Evolutionary conservation across 306 rosid species (phyloP).

Genomic region (Cucumis hystrix): DNA sequence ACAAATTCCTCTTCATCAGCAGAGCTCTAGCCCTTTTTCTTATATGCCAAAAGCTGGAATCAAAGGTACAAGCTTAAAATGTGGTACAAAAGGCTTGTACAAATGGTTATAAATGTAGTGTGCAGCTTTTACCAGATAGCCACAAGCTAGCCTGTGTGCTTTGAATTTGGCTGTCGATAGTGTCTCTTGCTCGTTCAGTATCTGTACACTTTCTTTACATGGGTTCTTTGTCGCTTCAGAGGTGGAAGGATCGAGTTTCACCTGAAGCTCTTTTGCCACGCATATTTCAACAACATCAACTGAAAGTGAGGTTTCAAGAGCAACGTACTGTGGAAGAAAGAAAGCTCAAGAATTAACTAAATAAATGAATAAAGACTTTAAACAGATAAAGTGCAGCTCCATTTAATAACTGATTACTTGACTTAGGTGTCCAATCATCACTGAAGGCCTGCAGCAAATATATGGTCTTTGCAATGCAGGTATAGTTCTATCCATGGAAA

Average conservation of each 20-base stretch:
- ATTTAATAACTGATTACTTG: constrained; percentile 31
- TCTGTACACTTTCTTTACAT: constrained; percentile 24
- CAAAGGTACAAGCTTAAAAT: not conserved
- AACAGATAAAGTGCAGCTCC: constrained; percentile 5
- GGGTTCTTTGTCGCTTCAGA: constrained; percentile 21
- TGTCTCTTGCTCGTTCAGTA: constrained; percentile 36
- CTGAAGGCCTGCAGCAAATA: constrained; percentile 45
- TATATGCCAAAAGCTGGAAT: constrained; percentile 53
- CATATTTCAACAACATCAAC: constrained; percentile 39
- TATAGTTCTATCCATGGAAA: constrained; percentile 46
- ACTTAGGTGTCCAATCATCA: constrained; percentile 34
- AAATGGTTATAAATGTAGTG: not conserved
- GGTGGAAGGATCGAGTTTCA: constrained; percentile 13
- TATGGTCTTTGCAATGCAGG: constrained; percentile 42
- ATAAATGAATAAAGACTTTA: not conserved
- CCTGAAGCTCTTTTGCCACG: constrained; percentile 28
- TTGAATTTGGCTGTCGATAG: constrained; percentile 31
- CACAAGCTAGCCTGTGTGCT: constrained; percentile 10
- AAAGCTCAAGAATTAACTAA: constrained; percentile 8
- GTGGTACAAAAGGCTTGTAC: not conserved
- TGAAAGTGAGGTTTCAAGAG: constrained; percentile 21
- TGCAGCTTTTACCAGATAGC: constrained; percentile 41
- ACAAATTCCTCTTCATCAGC: constrained; percentile 11
- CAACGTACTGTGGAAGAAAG: constrained; percentile 38
- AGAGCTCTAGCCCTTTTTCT: constrained; percentile 16